Evolutionary conservation across 2,329 filamentous ascomycete genomes (phyloP).

Genomic region (Rhexocercosporidium sp.): DNA sequence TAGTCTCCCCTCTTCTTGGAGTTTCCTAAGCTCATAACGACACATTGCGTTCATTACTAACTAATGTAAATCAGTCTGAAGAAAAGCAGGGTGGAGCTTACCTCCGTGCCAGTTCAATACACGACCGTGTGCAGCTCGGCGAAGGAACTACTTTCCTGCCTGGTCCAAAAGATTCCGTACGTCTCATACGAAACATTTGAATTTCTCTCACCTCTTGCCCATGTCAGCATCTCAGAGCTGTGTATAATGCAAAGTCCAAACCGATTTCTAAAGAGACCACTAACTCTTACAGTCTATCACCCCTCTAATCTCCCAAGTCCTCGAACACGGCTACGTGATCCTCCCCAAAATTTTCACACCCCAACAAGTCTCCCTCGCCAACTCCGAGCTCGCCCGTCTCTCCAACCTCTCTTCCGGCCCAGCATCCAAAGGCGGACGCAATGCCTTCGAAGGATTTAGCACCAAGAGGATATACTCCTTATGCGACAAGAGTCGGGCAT

Average conservation of each 20-base stretch:
- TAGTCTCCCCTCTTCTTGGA: not conserved
- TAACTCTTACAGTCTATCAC: constrained; percentile 27
- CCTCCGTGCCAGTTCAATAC: constrained; percentile 12
- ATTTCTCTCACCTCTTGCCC: not conserved
- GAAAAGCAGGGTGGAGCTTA: not conserved
- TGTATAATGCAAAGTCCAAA: not conserved
- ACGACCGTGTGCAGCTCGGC: constrained; percentile 34
- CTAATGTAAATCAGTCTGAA: not conserved
- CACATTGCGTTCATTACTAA: not conserved
- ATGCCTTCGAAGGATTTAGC: constrained; percentile 46
- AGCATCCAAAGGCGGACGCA: constrained; percentile 42
- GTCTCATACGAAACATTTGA: not conserved
- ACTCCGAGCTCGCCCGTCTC: constrained; percentile 44
- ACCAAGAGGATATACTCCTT: constrained; percentile 48
- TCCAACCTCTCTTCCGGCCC: constrained; percentile 37
- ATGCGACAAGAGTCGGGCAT: constrained; percentile 46
- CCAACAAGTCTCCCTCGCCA: constrained; percentile 42
- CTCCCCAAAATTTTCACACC: constrained; percentile 43
- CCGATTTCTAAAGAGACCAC: not conserved
- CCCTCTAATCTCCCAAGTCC: constrained; percentile 39
- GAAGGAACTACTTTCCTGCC: constrained; percentile 40
- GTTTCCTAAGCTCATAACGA: not conserved
- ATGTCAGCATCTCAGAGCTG: not conserved
- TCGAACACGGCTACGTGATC: constrained; percentile 47
- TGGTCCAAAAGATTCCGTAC: constrained; percentile 32